Conservation (phyloP, 1,139 yeast genomes). For the Blastobotrys capitulatus region DNA sequence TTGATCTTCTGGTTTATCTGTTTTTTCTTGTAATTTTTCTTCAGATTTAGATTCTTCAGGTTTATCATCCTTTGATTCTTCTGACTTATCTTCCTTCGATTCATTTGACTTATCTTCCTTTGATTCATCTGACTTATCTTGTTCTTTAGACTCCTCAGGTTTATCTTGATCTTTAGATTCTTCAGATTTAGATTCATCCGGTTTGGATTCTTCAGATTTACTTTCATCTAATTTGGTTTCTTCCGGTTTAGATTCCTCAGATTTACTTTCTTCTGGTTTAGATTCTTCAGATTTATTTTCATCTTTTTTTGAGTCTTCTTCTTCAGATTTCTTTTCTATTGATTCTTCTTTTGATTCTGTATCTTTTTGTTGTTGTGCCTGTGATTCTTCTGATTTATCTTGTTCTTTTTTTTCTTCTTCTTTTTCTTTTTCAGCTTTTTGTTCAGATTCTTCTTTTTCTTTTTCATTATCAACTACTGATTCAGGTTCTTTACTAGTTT, state of each 20-base stretch:
- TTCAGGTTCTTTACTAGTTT: no score
- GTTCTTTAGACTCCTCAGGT: not conserved
- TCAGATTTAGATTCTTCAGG: not conserved
- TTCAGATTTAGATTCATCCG: not conserved
- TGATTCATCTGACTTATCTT: not conserved
- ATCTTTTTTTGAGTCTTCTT: not conserved
- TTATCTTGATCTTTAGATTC: not conserved
- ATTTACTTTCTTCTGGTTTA: constrained; percentile 2
- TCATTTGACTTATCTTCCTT: no score
- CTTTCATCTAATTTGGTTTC: not conserved
- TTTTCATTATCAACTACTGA: no score
- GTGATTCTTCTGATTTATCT: no score
- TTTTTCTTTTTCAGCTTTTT: no score
- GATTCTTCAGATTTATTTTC: no score
- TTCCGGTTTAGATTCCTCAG: constrained; percentile 6
- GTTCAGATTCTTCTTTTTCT: no score
- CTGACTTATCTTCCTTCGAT: not conserved
- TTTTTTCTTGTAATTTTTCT: not conserved
- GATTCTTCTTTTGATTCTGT: not conserved
- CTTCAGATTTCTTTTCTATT: not conserved
- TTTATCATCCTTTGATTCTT: not conserved
- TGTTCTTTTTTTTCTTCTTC: no score
- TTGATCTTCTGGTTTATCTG: no score
- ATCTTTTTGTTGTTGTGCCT: no score
- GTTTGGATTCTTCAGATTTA: not conserved